Base-by-base conservation (phyloP, 768 basidiomycete species). In the Xerocomellus dryophilus region DNA sequence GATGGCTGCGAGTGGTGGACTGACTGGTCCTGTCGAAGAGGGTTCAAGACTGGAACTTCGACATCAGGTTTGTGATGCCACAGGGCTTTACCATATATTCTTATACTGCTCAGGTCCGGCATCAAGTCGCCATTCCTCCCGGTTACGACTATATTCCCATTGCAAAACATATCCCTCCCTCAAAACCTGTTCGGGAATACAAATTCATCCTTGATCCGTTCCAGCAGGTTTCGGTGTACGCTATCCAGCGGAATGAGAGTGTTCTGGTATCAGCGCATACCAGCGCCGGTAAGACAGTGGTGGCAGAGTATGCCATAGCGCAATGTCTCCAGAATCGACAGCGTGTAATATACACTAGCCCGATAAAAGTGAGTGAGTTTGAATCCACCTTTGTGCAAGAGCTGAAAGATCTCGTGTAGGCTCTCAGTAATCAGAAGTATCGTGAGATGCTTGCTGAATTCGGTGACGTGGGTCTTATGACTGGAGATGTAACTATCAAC, bases 271-370 rank as follows among this genome's bases (percentile, higher is more conserved):
- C 96, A 21, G 97, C 97, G 0, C 97, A 99, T 76, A 99, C 97
- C 6, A 95, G 92, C 73, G 97, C 97, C 34, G 97, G 97, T 66
- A 99, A 99, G 75, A 99, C 97, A 2, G 97, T 98, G 58, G 97
- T 99, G 56, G 97, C 97, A 43, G 97, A 99, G 77, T 99, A 98
- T 72, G 97, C 97, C 43, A 98, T 99, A 67, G 97, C 97, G 0
- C 92, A 93, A 70, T 95, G 91, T 79, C 76, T 99, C 63, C 86
- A 85, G 71, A 86, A 89, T 66, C 93, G 93, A 66, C 91, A 97
- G 74, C 81, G 97, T 71, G 96, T 98, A 63, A 97, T 98, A 57
- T 99, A 99, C 74, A 99, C 97, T 21, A 94, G 91, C 81, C 97
- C 97, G 51, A 99, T 99, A 76, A 99, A 99, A 84, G 96, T 94